phyloP scores from a whole-genome alignment of 768 basidiomycete species.

The Podaxis rugospora region DNA sequence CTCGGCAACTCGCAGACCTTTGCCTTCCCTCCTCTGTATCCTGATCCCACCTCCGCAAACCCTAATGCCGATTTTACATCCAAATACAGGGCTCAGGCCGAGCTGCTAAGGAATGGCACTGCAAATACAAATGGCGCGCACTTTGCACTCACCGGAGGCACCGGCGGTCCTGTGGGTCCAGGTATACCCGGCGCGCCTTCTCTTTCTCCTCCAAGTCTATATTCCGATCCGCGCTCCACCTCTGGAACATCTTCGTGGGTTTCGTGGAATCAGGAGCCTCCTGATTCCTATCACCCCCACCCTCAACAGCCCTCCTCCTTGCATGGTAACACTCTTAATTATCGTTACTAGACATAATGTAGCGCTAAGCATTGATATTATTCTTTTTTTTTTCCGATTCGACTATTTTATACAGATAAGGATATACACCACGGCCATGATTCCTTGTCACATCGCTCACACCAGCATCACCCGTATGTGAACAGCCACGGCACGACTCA shows the following conservation, averaged over 20 bases:
- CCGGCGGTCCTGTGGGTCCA: constrained; percentile 10
- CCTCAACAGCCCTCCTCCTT: constrained; percentile 17
- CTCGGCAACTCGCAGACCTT: constrained; percentile 14
- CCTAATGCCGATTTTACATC: constrained; percentile 34
- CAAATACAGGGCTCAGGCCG: constrained; percentile 41
- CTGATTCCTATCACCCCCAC: constrained; percentile 9
- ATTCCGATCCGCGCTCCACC: constrained; percentile 5
- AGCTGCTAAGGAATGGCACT: constrained; percentile 22
- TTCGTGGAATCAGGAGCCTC: constrained; percentile 5
- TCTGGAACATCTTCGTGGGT: constrained; percentile 8
- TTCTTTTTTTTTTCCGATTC: constrained; percentile 14
- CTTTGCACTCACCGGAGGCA: constrained; percentile 7
- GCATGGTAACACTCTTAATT: constrained; percentile 28
- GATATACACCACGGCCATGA: constrained; percentile 10
- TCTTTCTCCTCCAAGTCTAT: background rate
- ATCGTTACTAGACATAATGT: constrained; percentile 27
- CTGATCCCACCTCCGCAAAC: constrained; percentile 4
- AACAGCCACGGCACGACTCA: constrained; percentile 7
- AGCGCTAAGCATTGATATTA: constrained; percentile 24
- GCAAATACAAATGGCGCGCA: background rate
- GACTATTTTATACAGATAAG: constrained; percentile 13
- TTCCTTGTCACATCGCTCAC: constrained; percentile 13
- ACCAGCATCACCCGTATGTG: constrained; percentile 3
- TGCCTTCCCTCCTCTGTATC: constrained; percentile 20
- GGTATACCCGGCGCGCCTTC: constrained; percentile 14